phyloP scores from a whole-genome alignment of 257 asterid species.

The Fraxinus pennsylvanica region DNA sequence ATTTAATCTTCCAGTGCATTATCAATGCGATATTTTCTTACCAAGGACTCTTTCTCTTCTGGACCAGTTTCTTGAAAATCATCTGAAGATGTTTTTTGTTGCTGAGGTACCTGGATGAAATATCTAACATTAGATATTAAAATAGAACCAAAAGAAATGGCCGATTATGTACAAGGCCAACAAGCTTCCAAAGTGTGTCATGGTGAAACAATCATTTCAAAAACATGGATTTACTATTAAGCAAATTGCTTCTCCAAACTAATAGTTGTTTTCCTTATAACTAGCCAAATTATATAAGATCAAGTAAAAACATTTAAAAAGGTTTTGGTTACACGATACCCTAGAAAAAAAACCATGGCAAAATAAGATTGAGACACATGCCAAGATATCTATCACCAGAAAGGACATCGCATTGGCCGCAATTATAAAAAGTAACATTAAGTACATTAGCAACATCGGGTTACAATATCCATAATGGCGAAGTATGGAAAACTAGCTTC shows the following conservation, averaged over 20 bases:
- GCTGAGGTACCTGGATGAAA: conserved; percentile 59
- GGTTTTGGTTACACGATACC: not conserved
- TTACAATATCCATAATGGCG: not conserved
- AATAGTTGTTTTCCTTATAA: not conserved
- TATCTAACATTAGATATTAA: conserved; percentile 22
- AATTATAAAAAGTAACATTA: not conserved
- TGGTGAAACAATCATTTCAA: not conserved
- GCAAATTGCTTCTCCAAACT: not conserved
- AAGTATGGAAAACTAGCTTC: not conserved
- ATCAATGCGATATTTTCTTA: conserved; percentile 71
- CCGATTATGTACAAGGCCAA: conserved; percentile 18
- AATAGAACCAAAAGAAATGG: conserved; percentile 12
- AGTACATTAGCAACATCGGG: not conserved
- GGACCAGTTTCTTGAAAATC: conserved; percentile 69
- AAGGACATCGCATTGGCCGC: not conserved
- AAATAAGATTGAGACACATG: not conserved
- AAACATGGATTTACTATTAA: not conserved
- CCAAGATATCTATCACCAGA: not conserved
- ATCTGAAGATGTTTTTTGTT: conserved; percentile 60
- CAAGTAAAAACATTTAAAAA: no score
- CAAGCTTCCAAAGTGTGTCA: not conserved
- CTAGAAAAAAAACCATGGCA: not conserved
- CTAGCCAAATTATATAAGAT: not conserved
- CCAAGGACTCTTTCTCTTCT: conserved; percentile 68
- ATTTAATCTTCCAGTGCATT: conserved; percentile 79